A percentile compares a stretch with the other conserved stretches of the same genome.
These are phyloP conservation scores for Leccinum olivaceopallidum DNA, from an alignment of 768 basidiomycete species.

Conservation along the genomic window DNA sequence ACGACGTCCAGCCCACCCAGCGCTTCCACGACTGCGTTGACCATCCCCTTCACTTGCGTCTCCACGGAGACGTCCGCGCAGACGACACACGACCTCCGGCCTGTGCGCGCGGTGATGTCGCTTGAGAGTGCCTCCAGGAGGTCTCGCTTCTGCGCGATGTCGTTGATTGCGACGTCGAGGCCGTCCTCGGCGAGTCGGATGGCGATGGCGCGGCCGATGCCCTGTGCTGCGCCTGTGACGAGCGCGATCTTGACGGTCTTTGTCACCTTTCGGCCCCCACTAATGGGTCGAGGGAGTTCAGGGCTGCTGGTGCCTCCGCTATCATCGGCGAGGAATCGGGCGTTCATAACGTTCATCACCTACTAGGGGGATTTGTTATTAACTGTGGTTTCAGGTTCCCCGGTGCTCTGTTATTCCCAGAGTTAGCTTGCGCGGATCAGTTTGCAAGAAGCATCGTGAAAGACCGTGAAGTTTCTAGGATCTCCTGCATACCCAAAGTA, in stretches of 20 bases:
- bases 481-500: no score
- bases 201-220: constrained; percentile 50
- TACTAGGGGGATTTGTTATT: no score
- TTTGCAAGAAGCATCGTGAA: no score
- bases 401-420: no score
- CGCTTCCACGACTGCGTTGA: not conserved
- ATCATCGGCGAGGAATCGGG: no score
- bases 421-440: no score
- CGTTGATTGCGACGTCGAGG: not conserved
- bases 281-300: no score
- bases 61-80: not conserved
- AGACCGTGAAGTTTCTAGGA: no score
- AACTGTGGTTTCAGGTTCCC: no score
- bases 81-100: not conserved
- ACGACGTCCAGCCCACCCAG: not conserved
- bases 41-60: not conserved
- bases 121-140: not conserved
- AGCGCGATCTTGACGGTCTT: constrained; percentile 32
- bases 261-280: not conserved
- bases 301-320: no score
- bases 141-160: not conserved
- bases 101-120: not conserved
- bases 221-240: constrained; percentile 45
- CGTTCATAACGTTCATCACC: no score
- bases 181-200: constrained; percentile 32